Conservation (phyloP, 2,329 filamentous ascomycete genomes). For the Xylaria multiplex region DNA sequence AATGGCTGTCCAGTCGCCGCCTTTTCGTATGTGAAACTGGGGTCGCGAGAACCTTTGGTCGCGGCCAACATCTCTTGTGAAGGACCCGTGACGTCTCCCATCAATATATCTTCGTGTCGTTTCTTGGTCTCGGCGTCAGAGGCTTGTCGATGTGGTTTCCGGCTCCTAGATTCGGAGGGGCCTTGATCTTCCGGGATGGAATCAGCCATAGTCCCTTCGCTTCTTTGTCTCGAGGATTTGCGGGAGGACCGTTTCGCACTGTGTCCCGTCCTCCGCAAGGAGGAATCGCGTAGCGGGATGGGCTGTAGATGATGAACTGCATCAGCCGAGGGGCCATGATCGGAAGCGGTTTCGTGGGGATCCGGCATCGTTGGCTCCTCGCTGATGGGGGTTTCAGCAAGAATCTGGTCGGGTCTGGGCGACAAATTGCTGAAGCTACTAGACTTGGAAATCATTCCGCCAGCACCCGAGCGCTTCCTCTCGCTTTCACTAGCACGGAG, state of each 20-base stretch:
- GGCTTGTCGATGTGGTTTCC: constrained; percentile 41
- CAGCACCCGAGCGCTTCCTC: constrained; percentile 64
- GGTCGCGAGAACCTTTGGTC: constrained; percentile 40
- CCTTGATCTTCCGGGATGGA: constrained; percentile 58
- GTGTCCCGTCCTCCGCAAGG: constrained; percentile 66
- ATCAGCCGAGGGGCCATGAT: constrained; percentile 41
- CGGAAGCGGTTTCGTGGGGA: constrained; percentile 31
- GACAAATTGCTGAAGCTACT: constrained; percentile 53
- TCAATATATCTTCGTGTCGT: constrained; percentile 45
- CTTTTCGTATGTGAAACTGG: constrained; percentile 41
- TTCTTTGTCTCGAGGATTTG: constrained; percentile 62
- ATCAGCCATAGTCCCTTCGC: constrained; percentile 51
- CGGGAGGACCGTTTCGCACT: constrained; percentile 64
- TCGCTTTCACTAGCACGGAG: constrained; percentile 71
- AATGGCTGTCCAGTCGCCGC: constrained; percentile 40
- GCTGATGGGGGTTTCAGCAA: constrained; percentile 64
- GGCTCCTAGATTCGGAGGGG: constrained; percentile 40
- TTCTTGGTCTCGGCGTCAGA: constrained; percentile 41
- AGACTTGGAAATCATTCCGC: constrained; percentile 53
- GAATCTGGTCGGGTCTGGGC: constrained; percentile 58
- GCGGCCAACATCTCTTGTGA: constrained; percentile 38
- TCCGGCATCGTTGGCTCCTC: constrained; percentile 59
- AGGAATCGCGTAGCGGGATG: constrained; percentile 76
- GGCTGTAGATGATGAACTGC: constrained; percentile 41
- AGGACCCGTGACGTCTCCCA: constrained; percentile 47